A percentile compares a stretch with the other conserved stretches of the same genome.
Evolutionary conservation across 2,329 filamentous ascomycete genomes (phyloP).

Genomic region (Penicillium sp.): DNA sequence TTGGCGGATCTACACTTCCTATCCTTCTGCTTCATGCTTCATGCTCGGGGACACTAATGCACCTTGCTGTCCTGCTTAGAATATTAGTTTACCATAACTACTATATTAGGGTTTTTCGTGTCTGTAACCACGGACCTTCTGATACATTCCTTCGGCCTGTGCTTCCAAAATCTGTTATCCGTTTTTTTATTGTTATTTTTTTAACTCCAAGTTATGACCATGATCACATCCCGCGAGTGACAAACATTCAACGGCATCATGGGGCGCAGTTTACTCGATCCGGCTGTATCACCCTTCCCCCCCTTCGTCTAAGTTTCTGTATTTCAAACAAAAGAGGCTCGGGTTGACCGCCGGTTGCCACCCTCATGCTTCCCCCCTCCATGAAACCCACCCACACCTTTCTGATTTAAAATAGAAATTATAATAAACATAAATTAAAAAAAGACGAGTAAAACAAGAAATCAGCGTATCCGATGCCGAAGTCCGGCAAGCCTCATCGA

Average conservation of each 20-base stretch:
- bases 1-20: slow-evolving; percentile 16
- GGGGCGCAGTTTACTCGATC: slow-evolving; percentile 22
- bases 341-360: slow-evolving; percentile 16
- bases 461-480: slow-evolving; percentile 25
- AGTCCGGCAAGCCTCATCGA: slow-evolving; percentile 33
- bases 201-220: slow-evolving; percentile 20
- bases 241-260: slow-evolving; percentile 22
- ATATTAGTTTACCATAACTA: neutral
- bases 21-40: neutral
- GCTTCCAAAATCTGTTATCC: slow-evolving; percentile 6
- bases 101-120: slow-evolving; percentile 16
- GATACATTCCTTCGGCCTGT: slow-evolving; percentile 23
- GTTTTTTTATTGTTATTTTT: neutral
- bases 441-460: neutral
- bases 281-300: slow-evolving; percentile 27
- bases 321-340: slow-evolving; percentile 11
- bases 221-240: slow-evolving; percentile 18
- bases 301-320: slow-evolving; percentile 18
- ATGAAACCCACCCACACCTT: neutral
- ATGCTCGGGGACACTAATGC: slow-evolving; percentile 13
- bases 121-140: slow-evolving; percentile 24
- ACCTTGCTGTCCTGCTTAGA: neutral
- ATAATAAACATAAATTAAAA: neutral
- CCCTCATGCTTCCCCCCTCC: slow-evolving; percentile 14
- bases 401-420: neutral